Conservation (phyloP, 2,329 filamentous ascomycete genomes). For the Ramichloridium luteum region DNA sequence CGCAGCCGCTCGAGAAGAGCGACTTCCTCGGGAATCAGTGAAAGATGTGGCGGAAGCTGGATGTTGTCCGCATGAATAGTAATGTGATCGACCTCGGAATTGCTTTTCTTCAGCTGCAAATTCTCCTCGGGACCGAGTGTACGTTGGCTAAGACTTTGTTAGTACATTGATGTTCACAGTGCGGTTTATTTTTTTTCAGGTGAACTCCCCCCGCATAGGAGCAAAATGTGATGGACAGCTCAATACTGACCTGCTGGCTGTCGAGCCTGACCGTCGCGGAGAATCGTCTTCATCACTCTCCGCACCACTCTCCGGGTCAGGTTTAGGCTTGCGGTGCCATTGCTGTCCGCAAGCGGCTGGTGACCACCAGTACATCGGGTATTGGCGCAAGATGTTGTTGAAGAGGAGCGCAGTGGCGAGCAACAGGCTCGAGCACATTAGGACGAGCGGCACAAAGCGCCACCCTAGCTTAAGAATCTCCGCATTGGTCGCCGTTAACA, state of each 20-base stretch:
- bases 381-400: slow-evolving; percentile 37
- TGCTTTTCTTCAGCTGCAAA: neutral
- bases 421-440: slow-evolving; percentile 33
- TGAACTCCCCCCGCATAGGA: too few relatives aligned
- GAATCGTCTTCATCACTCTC: neutral
- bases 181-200: too few relatives aligned
- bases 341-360: slow-evolving; percentile 13
- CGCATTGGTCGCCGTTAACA: slow-evolving; percentile 32
- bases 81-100: neutral
- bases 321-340: neutral
- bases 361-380: slow-evolving; percentile 40
- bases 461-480: slow-evolving; percentile 33
- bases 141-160: neutral
- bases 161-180: neutral
- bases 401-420: slow-evolving; percentile 29
- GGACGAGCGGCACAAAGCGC: slow-evolving; percentile 32
- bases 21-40: neutral
- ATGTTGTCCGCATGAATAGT: neutral
- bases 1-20: neutral
- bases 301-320: neutral
- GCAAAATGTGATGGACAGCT: too few relatives aligned
- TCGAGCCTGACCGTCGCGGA: neutral
- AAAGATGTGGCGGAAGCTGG: neutral
- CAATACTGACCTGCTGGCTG: neutral
- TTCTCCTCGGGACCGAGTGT: neutral